phyloP scores from a whole-genome alignment of 768 basidiomycete species.

The Collybia sp. region DNA sequence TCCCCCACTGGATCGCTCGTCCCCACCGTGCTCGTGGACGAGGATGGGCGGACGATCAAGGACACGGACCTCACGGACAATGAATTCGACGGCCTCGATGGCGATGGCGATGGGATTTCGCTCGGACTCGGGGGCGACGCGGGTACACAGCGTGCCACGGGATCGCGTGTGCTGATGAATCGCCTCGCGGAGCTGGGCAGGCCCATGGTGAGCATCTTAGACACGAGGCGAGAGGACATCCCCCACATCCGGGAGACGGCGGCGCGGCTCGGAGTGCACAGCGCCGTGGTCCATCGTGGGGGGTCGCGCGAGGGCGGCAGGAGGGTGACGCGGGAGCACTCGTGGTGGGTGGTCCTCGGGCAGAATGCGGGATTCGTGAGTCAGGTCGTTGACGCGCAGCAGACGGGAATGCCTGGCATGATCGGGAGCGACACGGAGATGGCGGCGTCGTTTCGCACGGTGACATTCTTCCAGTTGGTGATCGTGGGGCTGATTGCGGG shows the following conservation, averaged over 20 bases:
- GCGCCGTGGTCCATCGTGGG: constrained; percentile 15
- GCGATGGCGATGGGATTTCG: neutral
- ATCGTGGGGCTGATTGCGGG: constrained; percentile 11
- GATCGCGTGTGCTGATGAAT: constrained; percentile 2
- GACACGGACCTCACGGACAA: neutral
- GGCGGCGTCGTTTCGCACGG: constrained; percentile 8
- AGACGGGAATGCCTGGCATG: constrained; percentile 15
- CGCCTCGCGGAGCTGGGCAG: constrained; percentile 4
- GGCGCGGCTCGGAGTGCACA: constrained; percentile 19
- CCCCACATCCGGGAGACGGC: constrained; percentile 18
- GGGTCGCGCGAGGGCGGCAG: constrained; percentile 6
- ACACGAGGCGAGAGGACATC: constrained; percentile 18
- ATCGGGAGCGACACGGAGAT: constrained; percentile 7
- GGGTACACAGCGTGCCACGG: too few species aligned
- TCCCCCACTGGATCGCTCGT: too few species aligned
- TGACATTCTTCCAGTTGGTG: constrained; percentile 11
- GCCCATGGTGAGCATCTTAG: constrained; percentile 24
- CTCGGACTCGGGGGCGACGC: too few species aligned
- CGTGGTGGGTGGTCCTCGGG: constrained; percentile 29
- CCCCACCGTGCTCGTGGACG: too few species aligned
- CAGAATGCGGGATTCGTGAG: constrained; percentile 19
- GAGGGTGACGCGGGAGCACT: constrained; percentile 10
- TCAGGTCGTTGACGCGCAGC: constrained; percentile 18
- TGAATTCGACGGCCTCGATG: neutral
- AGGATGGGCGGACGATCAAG: too few species aligned